Base-by-base conservation (phyloP, 192 early-diverging fungal species). In the Martensiomyces pterosporus region DNA sequence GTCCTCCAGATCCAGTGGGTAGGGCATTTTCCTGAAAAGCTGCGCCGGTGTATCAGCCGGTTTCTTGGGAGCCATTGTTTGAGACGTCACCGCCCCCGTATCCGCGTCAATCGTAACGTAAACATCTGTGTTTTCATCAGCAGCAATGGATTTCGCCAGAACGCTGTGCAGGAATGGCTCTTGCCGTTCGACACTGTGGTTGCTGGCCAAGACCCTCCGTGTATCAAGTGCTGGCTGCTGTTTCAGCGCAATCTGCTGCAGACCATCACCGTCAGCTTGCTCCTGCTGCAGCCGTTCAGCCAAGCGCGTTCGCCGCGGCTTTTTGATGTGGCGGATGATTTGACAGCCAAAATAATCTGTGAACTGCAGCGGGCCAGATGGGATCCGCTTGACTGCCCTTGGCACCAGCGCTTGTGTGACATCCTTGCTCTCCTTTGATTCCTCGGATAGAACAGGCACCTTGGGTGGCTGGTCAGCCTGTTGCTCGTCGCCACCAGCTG, bases 1-100 rank as follows among this genome's bases (percentile, higher is more conserved):
- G 21, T 61, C 48, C 27, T 90, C 87, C 27, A 93, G 67, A 38
- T 88, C 78, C 29, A 93, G 60, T 6, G 90, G 79, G 45, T 80
- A 72, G 61, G 77, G 81, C n/a, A 80, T 64, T 24, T 51, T 57
- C 35, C 43, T 48, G 36, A 49, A 78, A 57, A 47, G 73, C 63
- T 61, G 50, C 47, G 60, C 68, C 39, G 25, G 39, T 38, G 37
- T 52, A 33, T 52, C 68, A 36, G 43, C 55, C 43, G 29, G 37
- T n/a, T 43, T 56, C 44, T 55, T 55, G 24, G 60, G 56, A 10
- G 19, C 43, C 21, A 39, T 59, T 15, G 24, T 35, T 44, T 72
- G 60, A 39, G 61, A 60, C 2, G 47, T 59, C 16, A 55, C 42
- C 5, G 43, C 43, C 9, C 68, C 61, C 1, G 68, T 72, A 7